Evolutionary conservation across 305 asterid species (phyloP).

Genomic region (Ilex paraguariensis): DNA sequence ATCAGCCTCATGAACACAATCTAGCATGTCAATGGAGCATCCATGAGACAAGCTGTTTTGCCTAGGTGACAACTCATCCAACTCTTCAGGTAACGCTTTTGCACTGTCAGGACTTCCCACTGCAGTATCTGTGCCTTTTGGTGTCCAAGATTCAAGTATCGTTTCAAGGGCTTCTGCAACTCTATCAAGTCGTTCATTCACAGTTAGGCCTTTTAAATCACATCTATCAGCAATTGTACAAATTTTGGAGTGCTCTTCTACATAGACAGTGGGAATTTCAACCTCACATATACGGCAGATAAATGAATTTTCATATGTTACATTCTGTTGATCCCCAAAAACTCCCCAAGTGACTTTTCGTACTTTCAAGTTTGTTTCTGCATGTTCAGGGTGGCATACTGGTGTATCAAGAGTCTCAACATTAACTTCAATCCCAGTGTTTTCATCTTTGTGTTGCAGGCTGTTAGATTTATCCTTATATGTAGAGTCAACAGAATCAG

Average conservation of each 20-base stretch:
- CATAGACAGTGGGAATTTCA: constrained; percentile 92
- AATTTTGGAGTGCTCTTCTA: constrained; percentile 93
- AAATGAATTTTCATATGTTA: constrained; percentile 77
- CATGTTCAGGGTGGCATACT: constrained; percentile 30
- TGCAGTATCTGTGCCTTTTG: constrained; percentile 47
- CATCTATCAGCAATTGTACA: constrained; percentile 97
- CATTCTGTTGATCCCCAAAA: constrained; percentile 68
- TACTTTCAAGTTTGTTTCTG: constrained; percentile 45
- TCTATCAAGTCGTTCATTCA: constrained; percentile 87
- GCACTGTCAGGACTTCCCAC: constrained; percentile 56
- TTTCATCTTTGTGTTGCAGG: constrained; percentile 36
- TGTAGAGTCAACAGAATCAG: constrained; percentile 42
- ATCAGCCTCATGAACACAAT: constrained; percentile 43
- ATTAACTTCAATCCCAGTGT: constrained; percentile 13
- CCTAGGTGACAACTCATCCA: constrained; percentile 50
- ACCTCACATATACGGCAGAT: constrained; percentile 99
- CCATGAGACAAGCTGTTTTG: constrained; percentile 34
- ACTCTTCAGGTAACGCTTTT: constrained; percentile 39
- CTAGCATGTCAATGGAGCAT: constrained; percentile 48
- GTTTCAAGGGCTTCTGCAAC: constrained; percentile 88
- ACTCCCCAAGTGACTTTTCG: constrained; percentile 56
- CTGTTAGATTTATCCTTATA: constrained; percentile 37
- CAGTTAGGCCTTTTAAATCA: constrained; percentile 89
- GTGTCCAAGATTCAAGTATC: constrained; percentile 83
- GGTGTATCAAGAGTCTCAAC: constrained; percentile 37